Evolutionary conservation across 2,329 filamentous ascomycete species (phyloP), one percentile per base, ranked within the genome.

Genomic region (Botrytis squamosa): DNA sequence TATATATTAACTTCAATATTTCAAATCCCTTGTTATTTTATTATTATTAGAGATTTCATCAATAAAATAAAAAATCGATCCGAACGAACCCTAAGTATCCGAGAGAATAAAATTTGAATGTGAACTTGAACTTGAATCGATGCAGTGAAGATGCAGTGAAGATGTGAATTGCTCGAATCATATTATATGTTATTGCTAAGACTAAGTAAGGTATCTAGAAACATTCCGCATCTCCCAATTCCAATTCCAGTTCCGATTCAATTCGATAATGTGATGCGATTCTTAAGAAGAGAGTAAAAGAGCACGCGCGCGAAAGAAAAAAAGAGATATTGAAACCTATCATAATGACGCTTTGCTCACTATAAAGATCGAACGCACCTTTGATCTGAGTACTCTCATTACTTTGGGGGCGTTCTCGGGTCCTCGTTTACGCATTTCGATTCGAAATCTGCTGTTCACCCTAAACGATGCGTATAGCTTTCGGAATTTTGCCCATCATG

Each of bases 301-400:
- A 57, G 25, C 36, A 68, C 36, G 25, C 36, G 33, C 18, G 36
- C 10, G 20, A 12, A 29, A 68, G 49, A 52, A 25, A 52, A 52
- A n/a, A n/a, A 55, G 20, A 38, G n/a, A 14, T 33, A 57, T 42
- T 4, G 25, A 7, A 69, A 69, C 49, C 49, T 33, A 16, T 57
- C n/a, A 55, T 57, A 57, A 42, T 20, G n/a, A 57, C 38, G n/a
- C 49, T 59, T 33, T 57, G 66, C 66, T 69, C 36, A 42, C 66
- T 33, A 42, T 69, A 59, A 57, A 57, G 49, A 69, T 57, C 52
- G n/a, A 42, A 59, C 25, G 25, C 25, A 42, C 38, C 66, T 69
- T 49, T 33, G 49, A 22, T n/a, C 38, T 22, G 44, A 38, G n/a
- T 9, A 20, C 49, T 33, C n/a, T 33, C 49, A 52, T 57, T 33